phyloP scores from a whole-genome alignment of 805 yeast species.

The Martiniozyma abietophila region DNA sequence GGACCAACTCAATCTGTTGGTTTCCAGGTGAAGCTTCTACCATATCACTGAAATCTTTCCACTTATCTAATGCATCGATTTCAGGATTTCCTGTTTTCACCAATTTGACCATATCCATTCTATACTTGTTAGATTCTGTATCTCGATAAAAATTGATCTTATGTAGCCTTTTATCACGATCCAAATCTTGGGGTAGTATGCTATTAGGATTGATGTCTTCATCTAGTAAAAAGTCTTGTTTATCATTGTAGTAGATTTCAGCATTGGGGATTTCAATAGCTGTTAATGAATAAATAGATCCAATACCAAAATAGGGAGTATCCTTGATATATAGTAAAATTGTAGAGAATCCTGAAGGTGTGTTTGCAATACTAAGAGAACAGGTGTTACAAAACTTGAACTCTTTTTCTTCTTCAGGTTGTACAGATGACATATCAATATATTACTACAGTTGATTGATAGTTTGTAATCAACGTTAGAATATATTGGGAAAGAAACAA shows the following conservation, averaged over 20 bases:
- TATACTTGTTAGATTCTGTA: slow-evolving; percentile 7
- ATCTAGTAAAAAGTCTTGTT: slow-evolving; percentile 11
- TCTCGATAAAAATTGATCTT: slow-evolving; percentile 10
- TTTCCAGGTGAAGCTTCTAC: slow-evolving; percentile 9
- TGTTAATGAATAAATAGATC: slow-evolving; percentile 5
- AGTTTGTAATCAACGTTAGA: not conserved
- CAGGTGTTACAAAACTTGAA: slow-evolving; percentile 12
- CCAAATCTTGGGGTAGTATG: slow-evolving; percentile 2
- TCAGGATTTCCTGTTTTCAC: slow-evolving; percentile 9
- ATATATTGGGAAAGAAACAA: not conserved
- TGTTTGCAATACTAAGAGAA: slow-evolving; percentile 9
- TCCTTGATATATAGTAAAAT: slow-evolving; percentile 9
- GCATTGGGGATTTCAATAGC: slow-evolving; percentile 10
- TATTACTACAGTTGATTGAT: not conserved
- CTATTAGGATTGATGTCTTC: slow-evolving; percentile 8
- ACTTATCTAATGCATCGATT: slow-evolving; percentile 13
- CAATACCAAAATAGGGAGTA: slow-evolving; percentile 14
- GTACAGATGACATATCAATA: not conserved
- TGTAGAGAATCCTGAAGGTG: slow-evolving; percentile 13
- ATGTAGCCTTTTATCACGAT: slow-evolving; percentile 9
- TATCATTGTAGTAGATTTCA: slow-evolving; percentile 12
- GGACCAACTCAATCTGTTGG: slow-evolving; percentile 10
- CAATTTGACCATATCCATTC: slow-evolving; percentile 11
- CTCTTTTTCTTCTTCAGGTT: slow-evolving; percentile 2
- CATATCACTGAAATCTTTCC: slow-evolving; percentile 16